Conservation (phyloP, 371 early-diverging fungal species). For the Mucor racemosus region DNA sequence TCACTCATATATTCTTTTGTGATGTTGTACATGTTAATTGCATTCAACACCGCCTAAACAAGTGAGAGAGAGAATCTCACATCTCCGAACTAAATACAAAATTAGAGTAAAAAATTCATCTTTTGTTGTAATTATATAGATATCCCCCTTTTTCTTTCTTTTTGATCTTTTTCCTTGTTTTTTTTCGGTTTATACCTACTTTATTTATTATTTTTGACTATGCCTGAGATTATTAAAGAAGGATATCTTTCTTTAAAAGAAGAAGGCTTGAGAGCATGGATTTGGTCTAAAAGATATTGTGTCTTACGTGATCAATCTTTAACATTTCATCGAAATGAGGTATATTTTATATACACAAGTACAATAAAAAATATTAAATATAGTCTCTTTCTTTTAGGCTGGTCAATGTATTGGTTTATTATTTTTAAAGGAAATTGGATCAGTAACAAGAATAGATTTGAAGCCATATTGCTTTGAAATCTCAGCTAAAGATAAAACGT, state of each 20-base stretch:
- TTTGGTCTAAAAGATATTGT: conserved; percentile 92
- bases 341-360: conserved; percentile 22
- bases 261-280: conserved; percentile 79
- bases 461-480: conserved; percentile 92
- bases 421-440: conserved; percentile 86
- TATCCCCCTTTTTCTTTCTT: neutral
- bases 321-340: conserved; percentile 92
- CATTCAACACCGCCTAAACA: neutral
- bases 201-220: conserved; percentile 8
- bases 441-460: conserved; percentile 81
- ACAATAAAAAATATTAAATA: neutral
- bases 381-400: conserved; percentile 20
- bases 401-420: conserved; percentile 70
- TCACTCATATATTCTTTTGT: neutral
- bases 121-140: neutral
- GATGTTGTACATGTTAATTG: conserved; percentile 1
- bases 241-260: conserved; percentile 86
- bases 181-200: neutral
- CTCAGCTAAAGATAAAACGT: conserved; percentile 83
- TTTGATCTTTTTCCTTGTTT: neutral
- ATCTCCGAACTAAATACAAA: conserved; percentile 5
- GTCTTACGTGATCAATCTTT: conserved; percentile 85
- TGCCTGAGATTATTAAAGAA: conserved; percentile 71
- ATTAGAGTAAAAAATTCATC: neutral
- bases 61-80: neutral